phyloP scores from a whole-genome alignment of 768 basidiomycete species.

The Auriscalpium orientale region DNA sequence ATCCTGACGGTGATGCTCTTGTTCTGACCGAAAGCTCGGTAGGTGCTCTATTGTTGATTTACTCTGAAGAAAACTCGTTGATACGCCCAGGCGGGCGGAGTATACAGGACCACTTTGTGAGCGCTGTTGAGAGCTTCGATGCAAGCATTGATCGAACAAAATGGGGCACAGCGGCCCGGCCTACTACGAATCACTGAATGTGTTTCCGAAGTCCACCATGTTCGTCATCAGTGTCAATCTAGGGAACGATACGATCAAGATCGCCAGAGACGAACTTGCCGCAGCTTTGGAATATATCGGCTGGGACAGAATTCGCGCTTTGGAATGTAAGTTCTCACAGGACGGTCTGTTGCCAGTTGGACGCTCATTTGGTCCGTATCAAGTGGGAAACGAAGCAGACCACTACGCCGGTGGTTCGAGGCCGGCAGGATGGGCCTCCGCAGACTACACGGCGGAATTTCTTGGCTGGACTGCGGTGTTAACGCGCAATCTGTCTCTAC shows the following conservation, averaged over 20 bases:
- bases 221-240: conserved; percentile 24
- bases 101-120: conserved; percentile 23
- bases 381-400: conserved; percentile 22
- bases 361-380: background rate
- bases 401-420: conserved; percentile 19
- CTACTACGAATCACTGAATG: conserved; percentile 20
- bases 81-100: conserved; percentile 18
- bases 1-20: conserved; percentile 16
- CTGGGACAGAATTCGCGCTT: conserved; percentile 17
- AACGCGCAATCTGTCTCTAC: conserved; percentile 13
- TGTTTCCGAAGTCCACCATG: conserved; percentile 18
- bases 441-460: conserved; percentile 19
- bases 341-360: background rate
- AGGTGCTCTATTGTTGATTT: background rate
- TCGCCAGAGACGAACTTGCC: conserved; percentile 19
- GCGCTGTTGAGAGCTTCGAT: background rate
- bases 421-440: conserved; percentile 16
- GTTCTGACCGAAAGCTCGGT: conserved; percentile 19
- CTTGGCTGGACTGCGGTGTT: conserved; percentile 22
- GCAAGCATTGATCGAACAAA: no score
- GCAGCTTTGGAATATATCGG: conserved; percentile 20
- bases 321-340: conserved; percentile 18
- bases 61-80: background rate
- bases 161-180: conserved; percentile 17
- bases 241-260: conserved; percentile 22